Evolutionary conservation across 2,329 filamentous ascomycete species (phyloP).

Genomic region (Hypoxylon sp.): DNA sequence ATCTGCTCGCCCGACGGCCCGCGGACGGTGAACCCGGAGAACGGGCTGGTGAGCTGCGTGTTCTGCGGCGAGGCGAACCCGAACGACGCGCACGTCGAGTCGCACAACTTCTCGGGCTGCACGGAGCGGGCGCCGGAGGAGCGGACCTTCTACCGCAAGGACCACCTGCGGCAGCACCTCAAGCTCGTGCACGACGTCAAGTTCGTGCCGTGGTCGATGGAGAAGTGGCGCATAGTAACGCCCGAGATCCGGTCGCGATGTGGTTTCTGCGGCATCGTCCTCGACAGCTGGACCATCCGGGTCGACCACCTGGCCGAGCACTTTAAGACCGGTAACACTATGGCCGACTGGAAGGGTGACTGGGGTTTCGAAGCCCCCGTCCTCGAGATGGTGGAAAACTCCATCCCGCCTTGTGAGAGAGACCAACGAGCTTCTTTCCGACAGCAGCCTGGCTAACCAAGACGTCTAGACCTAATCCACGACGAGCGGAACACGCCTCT

Average conservation of each 20-base stretch:
- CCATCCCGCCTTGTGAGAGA: conserved; percentile 70
- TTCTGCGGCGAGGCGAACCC: conserved; percentile 67
- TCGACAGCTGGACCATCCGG: conserved; percentile 68
- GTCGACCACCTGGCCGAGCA: conserved; percentile 72
- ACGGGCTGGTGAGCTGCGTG: conserved; percentile 63
- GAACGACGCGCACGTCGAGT: conserved; percentile 62
- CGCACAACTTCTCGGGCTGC: conserved; percentile 69
- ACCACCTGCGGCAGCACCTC: conserved; percentile 72
- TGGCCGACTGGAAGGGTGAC: conserved; percentile 75
- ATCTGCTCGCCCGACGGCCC: conserved; percentile 68
- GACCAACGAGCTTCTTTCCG: conserved; percentile 45
- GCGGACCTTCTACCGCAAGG: conserved; percentile 71
- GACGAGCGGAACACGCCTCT: conserved; percentile 65
- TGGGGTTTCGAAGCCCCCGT: conserved; percentile 72
- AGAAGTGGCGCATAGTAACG: conserved; percentile 66
- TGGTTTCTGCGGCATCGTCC: conserved; percentile 69
- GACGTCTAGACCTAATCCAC: conserved; percentile 66
- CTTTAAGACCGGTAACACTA: conserved; percentile 71
- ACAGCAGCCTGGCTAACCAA: conserved; percentile 50
- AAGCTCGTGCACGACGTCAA: conserved; percentile 70
- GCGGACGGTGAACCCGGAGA: conserved; percentile 64
- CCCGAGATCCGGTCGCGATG: conserved; percentile 70
- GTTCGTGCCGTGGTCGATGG: conserved; percentile 70
- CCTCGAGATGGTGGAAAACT: conserved; percentile 70
- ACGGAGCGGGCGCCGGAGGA: conserved; percentile 69